phyloP scores from a whole-genome alignment of 2,329 filamentous ascomycete species.

The Ophiostoma fasciatum region DNA sequence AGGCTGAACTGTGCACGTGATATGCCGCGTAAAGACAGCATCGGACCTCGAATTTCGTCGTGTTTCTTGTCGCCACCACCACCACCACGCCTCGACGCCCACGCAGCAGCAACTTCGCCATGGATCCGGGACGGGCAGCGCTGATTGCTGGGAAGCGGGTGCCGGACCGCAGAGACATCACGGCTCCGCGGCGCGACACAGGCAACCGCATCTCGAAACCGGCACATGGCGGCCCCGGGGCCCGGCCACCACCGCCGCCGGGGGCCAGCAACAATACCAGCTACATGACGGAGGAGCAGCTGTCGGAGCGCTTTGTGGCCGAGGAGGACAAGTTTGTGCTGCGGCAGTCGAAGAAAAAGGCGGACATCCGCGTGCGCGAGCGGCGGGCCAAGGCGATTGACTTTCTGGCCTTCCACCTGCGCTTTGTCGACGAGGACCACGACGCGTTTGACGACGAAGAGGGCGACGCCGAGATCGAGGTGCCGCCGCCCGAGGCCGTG shows the following conservation, averaged over 20 bases:
- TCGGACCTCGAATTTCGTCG: no score
- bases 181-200: conserved; percentile 37
- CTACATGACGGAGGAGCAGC: conserved; percentile 55
- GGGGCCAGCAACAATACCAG: conserved; percentile 9
- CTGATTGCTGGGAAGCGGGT: conserved; percentile 37
- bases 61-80: no score
- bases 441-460: conserved; percentile 80
- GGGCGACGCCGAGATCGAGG: conserved; percentile 53
- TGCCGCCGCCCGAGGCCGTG: conserved; percentile 68
- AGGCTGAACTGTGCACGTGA: no score
- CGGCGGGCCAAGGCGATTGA: conserved; percentile 85
- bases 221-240: conserved; percentile 5
- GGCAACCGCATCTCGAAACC: conserved; percentile 38
- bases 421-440: conserved; percentile 72
- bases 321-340: conserved; percentile 94
- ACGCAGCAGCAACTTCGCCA: no score
- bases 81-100: no score
- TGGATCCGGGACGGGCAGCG: conserved; percentile 40
- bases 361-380: conserved; percentile 83
- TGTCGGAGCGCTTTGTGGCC: conserved; percentile 71
- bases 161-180: conserved; percentile 18
- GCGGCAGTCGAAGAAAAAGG: conserved; percentile 96
- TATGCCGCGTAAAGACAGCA: no score
- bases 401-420: conserved; percentile 79
- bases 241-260: conserved; percentile 14